phyloP scores from a whole-genome alignment of 1,284 basidiomycete species.

The Ceratobasidium sp. region DNA sequence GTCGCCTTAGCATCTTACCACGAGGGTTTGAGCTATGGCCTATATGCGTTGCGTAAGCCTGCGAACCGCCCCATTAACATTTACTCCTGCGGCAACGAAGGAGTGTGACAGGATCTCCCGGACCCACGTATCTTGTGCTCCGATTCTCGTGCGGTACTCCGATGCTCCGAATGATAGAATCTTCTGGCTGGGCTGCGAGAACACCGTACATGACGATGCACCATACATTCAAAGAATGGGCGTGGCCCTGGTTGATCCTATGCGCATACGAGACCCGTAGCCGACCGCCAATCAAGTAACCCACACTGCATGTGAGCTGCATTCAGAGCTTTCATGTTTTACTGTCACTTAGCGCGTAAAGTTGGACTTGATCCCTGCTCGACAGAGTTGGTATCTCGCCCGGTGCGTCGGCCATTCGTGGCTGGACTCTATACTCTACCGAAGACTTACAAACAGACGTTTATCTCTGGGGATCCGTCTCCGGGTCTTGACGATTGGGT shows the following conservation, averaged over 20 bases:
- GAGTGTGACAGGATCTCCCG: conserved; percentile 32
- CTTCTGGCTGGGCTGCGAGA: neutral
- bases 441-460: too few species aligned
- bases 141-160: neutral
- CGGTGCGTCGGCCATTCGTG: too few species aligned
- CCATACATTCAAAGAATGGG: neutral
- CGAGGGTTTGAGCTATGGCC: neutral
- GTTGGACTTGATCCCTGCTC: conserved; percentile 9
- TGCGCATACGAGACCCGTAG: neutral
- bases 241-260: neutral
- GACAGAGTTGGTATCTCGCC: conserved; percentile 13
- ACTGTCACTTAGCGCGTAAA: neutral
- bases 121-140: neutral
- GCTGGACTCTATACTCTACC: too few species aligned
- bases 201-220: neutral
- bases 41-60: conserved; percentile 9
- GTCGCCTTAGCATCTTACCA: neutral
- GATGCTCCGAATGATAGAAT: neutral
- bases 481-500: too few species aligned
- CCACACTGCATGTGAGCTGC: conserved; percentile 1
- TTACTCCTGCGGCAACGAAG: neutral
- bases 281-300: conserved; percentile 36
- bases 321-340: neutral
- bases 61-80: neutral
- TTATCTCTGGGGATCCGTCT: too few species aligned